Base-by-base conservation (phyloP, 2,329 filamentous ascomycete genomes). In the Microdochium bolleyi region DNA sequence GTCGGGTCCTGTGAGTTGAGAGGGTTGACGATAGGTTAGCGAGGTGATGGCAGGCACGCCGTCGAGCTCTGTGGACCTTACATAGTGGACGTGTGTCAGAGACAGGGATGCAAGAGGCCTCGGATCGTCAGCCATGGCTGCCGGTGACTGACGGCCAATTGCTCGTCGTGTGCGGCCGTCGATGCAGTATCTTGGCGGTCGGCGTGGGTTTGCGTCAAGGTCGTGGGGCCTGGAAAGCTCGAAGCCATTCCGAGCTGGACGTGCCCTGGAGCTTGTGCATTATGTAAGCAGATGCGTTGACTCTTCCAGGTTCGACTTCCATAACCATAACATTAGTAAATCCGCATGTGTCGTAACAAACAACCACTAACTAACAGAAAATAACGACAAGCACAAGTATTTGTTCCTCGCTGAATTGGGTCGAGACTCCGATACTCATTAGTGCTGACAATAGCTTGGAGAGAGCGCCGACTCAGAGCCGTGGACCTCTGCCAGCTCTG, bases 61-160 rank as follows among this genome's bases (percentile, higher is more conserved):
- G n/a, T n/a, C n/a, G n/a, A n/a, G n/a, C n/a, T n/a, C n/a, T n/a
- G n/a, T n/a, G n/a, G n/a, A n/a, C n/a, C 83, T 65, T 73, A 95
- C 92, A 78, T 97, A 97, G 75, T 94, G 89, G 61, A 97, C 92
- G 73, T 97, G 92, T 11, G 94, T 97, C 60, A 99, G 74, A 51
- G 92, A 96, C 56, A 99, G 80, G 24, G 92, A 97, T 51, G 92
- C 90, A 53, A 97, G 76, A 41, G 88, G 84, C 38, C 65, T 64
- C 24, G 68, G 58, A 57, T 78, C 73, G 61, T 70, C 68, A 71
- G 41, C 41, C 41, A 46, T 46, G 41, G 41, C 41, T 46, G 41
- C n/a, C 22, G 41, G 41, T 21, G 21, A 46, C 8, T 46, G 41
- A 19, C 9, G 19, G 41, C 41, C 41, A 21, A 13, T 10, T 22